Conservation (phyloP, 805 yeast species). For the Saccharomycopsis vini region DNA sequence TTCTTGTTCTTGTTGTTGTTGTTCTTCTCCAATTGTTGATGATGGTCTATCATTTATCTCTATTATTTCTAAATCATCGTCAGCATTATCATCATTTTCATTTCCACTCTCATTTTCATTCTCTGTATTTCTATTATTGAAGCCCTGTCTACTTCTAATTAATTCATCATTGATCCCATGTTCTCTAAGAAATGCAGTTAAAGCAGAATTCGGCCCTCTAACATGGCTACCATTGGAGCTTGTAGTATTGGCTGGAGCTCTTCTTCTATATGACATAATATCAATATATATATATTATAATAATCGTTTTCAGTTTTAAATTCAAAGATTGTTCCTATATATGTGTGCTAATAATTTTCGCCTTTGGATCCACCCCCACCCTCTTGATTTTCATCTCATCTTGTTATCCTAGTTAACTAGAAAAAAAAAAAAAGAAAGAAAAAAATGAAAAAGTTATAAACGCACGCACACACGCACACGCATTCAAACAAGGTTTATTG, state of each 20-base stretch:
- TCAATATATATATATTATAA: too few species aligned
- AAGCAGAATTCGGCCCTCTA: conserved; percentile 68
- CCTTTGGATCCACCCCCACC: too few species aligned
- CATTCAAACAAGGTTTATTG: too few species aligned
- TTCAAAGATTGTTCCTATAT: too few species aligned
- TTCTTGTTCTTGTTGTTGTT: conserved; percentile 1
- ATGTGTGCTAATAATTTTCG: too few species aligned
- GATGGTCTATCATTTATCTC: conserved; percentile 32
- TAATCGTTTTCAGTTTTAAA: too few species aligned
- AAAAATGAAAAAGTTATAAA: too few species aligned
- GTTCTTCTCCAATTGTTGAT: conserved; percentile 31
- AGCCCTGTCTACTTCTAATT: conserved; percentile 44
- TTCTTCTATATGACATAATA: conserved; percentile 21
- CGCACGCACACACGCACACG: too few species aligned
- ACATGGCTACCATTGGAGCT: conserved; percentile 23
- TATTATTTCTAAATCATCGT: conserved; percentile 21
- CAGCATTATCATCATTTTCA: conserved; percentile 15
- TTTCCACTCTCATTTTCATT: conserved; percentile 20
- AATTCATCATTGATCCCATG: conserved; percentile 84
- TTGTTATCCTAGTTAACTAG: too few species aligned
- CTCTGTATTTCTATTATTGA: conserved; percentile 24
- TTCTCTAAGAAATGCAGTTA: conserved; percentile 78
- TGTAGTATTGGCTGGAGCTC: background rate
- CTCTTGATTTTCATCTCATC: too few species aligned
- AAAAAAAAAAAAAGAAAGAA: too few species aligned